A percentile compares a stretch with the other conserved stretches of the same genome.
Evolutionary conservation across 2,329 filamentous ascomycete species (phyloP).

Genomic region (Raffaelea deltoideospora): DNA sequence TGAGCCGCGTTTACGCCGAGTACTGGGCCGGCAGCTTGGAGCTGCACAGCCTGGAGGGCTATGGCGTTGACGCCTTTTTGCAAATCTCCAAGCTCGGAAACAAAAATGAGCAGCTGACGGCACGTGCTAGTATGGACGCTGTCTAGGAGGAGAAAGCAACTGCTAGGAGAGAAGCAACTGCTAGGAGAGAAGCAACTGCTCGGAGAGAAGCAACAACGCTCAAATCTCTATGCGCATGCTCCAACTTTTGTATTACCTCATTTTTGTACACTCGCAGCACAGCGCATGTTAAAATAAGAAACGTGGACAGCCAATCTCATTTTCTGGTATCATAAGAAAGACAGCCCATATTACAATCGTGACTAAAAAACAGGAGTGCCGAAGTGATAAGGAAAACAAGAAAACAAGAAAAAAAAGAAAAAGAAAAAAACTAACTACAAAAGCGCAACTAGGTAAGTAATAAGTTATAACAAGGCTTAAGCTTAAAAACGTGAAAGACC

Average conservation of each 20-base stretch:
- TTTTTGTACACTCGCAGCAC: neutral
- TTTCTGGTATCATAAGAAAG: slow-evolving; percentile 34
- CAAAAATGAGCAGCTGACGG: slow-evolving; percentile 88
- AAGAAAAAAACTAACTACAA: slow-evolving; percentile 1
- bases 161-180: too few relatives aligned
- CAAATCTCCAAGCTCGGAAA: slow-evolving; percentile 95
- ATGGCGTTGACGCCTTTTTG: slow-evolving; percentile 88
- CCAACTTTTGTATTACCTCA: too few relatives aligned
- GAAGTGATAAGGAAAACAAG: slow-evolving; percentile 12
- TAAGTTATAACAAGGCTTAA: too few relatives aligned
- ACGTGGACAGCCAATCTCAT: slow-evolving; percentile 20
- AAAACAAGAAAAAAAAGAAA: slow-evolving; percentile 5
- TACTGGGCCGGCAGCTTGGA: slow-evolving; percentile 94
- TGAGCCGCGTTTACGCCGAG: slow-evolving; percentile 90
- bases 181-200: too few relatives aligned
- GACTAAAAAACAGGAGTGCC: slow-evolving; percentile 23
- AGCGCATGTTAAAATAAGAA: neutral
- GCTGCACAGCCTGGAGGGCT: slow-evolving; percentile 84
- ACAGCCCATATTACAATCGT: slow-evolving; percentile 33
- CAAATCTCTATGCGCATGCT: neutral
- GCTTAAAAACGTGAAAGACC: too few relatives aligned
- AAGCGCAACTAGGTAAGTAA: neutral
- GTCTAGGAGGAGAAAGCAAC: slow-evolving; percentile 29
- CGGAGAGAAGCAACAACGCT: too few relatives aligned
- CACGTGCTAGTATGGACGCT: slow-evolving; percentile 61